Conservation (phyloP, 2,329 filamentous ascomycete species). For the Claviceps sp. region DNA sequence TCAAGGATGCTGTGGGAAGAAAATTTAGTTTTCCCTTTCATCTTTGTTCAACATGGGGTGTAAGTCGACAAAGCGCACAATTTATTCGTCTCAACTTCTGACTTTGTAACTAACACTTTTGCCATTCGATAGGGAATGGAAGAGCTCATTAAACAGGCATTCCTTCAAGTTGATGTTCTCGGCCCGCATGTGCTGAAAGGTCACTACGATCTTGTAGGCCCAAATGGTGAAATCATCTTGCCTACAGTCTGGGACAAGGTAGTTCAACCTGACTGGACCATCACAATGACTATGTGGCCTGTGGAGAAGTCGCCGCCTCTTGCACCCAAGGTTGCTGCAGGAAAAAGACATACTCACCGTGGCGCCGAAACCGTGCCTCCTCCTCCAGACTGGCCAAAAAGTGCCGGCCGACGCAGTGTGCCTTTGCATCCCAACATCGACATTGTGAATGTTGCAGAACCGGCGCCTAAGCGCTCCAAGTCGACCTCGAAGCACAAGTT, state of each 20-base stretch:
- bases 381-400: conserved; percentile 8
- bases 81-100: no score
- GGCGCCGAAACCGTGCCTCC: conserved; percentile 4
- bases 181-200: conserved; percentile 65
- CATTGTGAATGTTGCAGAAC: conserved; percentile 8
- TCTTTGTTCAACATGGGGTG: conserved; percentile 70
- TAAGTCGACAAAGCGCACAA: conserved; percentile 29
- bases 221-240: conserved; percentile 71
- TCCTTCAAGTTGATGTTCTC: conserved; percentile 63
- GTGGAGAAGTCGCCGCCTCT: conserved; percentile 27
- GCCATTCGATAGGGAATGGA: conserved; percentile 60
- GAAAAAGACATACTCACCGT: conserved; percentile 4
- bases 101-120: conserved; percentile 5
- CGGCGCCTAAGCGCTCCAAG: conserved; percentile 5
- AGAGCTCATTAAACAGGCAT: conserved; percentile 73
- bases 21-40: conserved; percentile 90
- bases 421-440: conserved; percentile 8
- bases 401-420: background rate
- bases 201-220: conserved; percentile 68
- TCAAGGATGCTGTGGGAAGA: conserved; percentile 81
- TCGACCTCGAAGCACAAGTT: conserved; percentile 7
- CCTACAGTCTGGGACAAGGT: conserved; percentile 69
- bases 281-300: conserved; percentile 47
- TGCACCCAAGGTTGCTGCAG: background rate
- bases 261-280: conserved; percentile 53